A percentile compares a stretch with the other conserved stretches of the same genome.
Conservation (phyloP, 805 yeast species). For the Saccharomycopsis schoenii region DNA sequence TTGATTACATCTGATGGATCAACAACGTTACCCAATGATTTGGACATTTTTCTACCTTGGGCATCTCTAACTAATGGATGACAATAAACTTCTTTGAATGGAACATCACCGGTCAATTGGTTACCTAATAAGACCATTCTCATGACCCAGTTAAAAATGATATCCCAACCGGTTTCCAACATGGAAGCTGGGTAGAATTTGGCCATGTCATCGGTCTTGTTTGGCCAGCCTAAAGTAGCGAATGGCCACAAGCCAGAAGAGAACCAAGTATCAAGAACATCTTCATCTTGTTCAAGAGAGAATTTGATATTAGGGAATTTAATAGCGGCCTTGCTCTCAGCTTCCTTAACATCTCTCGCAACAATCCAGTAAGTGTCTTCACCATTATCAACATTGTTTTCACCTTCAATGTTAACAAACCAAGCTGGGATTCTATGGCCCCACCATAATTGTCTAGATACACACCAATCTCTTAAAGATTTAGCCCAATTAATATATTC, state of each 20-base stretch:
- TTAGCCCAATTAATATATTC: constrained; percentile 95
- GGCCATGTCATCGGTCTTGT: constrained; percentile 60
- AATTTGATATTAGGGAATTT: constrained; percentile 64
- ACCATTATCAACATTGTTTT: constrained; percentile 36
- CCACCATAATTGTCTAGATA: constrained; percentile 86
- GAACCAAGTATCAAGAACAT: constrained; percentile 98
- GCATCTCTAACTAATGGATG: constrained; percentile 98
- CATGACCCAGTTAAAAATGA: constrained; percentile 96
- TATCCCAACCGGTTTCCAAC: constrained; percentile 99
- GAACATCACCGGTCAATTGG: constrained; percentile 82
- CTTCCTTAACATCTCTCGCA: constrained; percentile 77
- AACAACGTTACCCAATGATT: constrained; percentile 91
- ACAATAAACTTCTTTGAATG: constrained; percentile 95
- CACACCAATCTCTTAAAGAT: constrained; percentile 98
- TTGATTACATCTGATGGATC: constrained; percentile 91
- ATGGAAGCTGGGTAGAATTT: constrained; percentile 82
- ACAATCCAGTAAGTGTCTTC: constrained; percentile 82
- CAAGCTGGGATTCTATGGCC: constrained; percentile 98
- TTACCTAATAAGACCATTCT: constrained; percentile 91
- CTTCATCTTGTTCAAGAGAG: constrained; percentile 90
- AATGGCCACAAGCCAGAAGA: constrained; percentile 98
- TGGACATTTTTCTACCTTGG: constrained; percentile 98
- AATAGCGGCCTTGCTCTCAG: constrained; percentile 65
- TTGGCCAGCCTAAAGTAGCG: constrained; percentile 95
- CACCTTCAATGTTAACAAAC: constrained; percentile 73